Conservation (phyloP, 768 basidiomycete species). For the Naganishia randhawae region DNA sequence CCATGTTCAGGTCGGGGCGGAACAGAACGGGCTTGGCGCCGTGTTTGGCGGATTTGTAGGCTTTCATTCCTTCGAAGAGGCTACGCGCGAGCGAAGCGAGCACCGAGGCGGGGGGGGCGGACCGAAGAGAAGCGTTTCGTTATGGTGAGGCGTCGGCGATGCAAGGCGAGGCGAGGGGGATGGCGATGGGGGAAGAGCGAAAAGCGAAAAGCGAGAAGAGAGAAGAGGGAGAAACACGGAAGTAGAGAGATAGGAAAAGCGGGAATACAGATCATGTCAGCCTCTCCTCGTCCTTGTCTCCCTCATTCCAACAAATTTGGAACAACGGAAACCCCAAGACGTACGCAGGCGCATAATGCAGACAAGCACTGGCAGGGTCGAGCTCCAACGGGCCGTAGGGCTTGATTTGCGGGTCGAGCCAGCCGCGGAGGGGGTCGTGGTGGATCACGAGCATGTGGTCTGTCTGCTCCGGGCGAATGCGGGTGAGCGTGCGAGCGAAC, state of each 20-base stretch:
- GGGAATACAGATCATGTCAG: too few species aligned
- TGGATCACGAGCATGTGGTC: constrained; percentile 28
- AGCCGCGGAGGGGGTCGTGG: constrained; percentile 21
- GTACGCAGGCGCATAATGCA: constrained; percentile 30
- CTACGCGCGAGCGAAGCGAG: too few species aligned
- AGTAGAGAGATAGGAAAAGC: neutral
- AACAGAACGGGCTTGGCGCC: constrained; percentile 27
- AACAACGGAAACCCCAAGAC: neutral
- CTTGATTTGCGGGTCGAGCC: constrained; percentile 19
- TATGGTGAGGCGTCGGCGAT: too few species aligned
- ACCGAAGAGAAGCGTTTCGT: too few species aligned
- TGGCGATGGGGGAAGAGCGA: constrained; percentile 9
- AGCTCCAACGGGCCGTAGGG: constrained; percentile 18
- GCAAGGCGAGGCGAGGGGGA: too few species aligned
- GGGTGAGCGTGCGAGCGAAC: neutral
- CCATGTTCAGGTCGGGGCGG: constrained; percentile 41
- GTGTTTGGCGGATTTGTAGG: constrained; percentile 31
- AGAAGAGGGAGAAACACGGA: neutral
- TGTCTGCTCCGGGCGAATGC: neutral
- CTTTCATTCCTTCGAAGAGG: constrained; percentile 40
- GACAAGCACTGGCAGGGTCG: constrained; percentile 21
- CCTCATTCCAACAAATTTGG: too few species aligned
- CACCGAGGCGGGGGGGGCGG: too few species aligned
- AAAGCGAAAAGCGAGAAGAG: neutral
- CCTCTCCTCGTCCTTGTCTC: too few species aligned